Percentiles rank a stretch among this genome's conserved stretches.
phyloP scores from a whole-genome alignment of 108 stramenopile genomes.

The Bacterosira constricta region DNA sequence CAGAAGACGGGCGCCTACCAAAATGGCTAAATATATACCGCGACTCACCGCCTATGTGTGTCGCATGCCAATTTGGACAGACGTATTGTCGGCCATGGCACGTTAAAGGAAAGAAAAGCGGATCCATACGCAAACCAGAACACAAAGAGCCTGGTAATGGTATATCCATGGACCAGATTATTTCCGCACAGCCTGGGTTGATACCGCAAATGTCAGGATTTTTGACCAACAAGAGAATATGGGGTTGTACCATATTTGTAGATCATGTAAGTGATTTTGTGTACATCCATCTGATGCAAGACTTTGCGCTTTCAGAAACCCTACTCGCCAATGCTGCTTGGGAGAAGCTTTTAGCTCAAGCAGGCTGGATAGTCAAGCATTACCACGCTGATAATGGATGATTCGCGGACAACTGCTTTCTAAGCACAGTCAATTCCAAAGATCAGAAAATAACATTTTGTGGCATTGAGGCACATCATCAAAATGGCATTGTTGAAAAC shows the following conservation, averaged over 20 bases:
- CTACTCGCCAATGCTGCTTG: conserved; percentile 50
- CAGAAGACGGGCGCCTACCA: too few relatives aligned
- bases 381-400: conserved; percentile 71
- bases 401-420: conserved; percentile 39
- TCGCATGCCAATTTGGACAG: too few relatives aligned
- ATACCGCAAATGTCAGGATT: conserved; percentile 12
- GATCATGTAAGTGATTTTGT: conserved; percentile 11
- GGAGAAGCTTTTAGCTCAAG: conserved; percentile 20
- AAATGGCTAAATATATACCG: too few relatives aligned
- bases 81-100: too few relatives aligned
- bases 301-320: conserved; percentile 27
- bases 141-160: too few relatives aligned
- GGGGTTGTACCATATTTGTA: conserved; percentile 2
- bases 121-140: too few relatives aligned
- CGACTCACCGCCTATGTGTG: too few relatives aligned
- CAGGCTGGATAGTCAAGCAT: conserved; percentile 20
- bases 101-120: too few relatives aligned
- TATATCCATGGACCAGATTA: background rate
- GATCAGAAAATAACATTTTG: conserved; percentile 35
- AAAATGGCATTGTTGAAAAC: conserved; percentile 57
- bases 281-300: conserved; percentile 42
- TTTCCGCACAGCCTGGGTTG: background rate
- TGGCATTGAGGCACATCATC: conserved; percentile 58
- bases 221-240: background rate
- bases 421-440: background rate